These are phyloP conservation scores for Xerocomellus intermedius DNA, from an alignment of 768 basidiomycete genomes.

Conservation along the genomic window DNA sequence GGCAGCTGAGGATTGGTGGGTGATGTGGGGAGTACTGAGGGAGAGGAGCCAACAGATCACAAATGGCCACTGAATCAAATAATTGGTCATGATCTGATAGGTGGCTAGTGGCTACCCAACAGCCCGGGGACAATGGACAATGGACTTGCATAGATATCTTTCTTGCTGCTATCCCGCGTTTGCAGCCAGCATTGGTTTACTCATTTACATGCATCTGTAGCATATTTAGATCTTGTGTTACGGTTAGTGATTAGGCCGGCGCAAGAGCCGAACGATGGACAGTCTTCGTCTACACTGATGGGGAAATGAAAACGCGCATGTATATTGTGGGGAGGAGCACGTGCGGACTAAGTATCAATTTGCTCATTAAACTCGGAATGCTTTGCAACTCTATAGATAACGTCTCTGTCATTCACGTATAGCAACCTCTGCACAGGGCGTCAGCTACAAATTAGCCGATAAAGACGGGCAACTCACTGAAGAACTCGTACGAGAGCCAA, in stretches of 20 bases:
- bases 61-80: background rate
- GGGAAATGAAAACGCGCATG: slow-evolving; percentile 17
- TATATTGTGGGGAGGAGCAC: slow-evolving; percentile 12
- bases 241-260: background rate
- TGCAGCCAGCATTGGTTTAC: background rate
- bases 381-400: slow-evolving; percentile 17
- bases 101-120: slow-evolving; percentile 2
- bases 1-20: slow-evolving; percentile 67
- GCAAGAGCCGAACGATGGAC: background rate
- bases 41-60: slow-evolving; percentile 34
- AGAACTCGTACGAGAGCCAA: slow-evolving; percentile 98
- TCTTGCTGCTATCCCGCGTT: background rate
- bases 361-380: slow-evolving; percentile 7
- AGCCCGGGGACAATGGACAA: slow-evolving; percentile 2
- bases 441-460: slow-evolving; percentile 5
- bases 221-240: background rate
- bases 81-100: background rate
- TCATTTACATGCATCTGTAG: background rate
- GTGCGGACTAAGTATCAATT: background rate
- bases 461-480: slow-evolving; percentile 64
- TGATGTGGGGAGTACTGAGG: slow-evolving; percentile 51
- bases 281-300: background rate
- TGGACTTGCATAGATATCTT: slow-evolving; percentile 7
- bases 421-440: slow-evolving; percentile 50
- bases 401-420: slow-evolving; percentile 46